Evolutionary conservation across 2,329 filamentous ascomycete species (phyloP).

Genomic region (Teratosphaeriaceae sp.): DNA sequence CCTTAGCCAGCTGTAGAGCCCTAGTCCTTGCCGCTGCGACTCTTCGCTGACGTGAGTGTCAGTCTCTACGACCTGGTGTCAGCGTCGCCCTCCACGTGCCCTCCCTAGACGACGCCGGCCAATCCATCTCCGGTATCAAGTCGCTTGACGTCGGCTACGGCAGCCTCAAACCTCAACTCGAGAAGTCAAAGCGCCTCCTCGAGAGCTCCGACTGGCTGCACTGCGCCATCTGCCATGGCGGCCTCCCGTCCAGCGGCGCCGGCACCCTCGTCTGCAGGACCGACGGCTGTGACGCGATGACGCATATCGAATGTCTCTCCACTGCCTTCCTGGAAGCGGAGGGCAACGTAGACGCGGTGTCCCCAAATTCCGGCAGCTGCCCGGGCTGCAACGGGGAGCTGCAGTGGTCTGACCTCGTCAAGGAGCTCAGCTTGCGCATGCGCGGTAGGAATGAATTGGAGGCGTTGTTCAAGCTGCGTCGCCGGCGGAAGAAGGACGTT

Average conservation of each 20-base stretch:
- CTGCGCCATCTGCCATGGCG: constrained; percentile 46
- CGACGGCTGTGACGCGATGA: constrained; percentile 40
- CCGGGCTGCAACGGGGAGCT: constrained; percentile 59
- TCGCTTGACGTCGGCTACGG: constrained; percentile 49
- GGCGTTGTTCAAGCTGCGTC: constrained; percentile 50
- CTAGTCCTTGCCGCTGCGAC: too few relatives aligned
- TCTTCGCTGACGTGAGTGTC: too few relatives aligned
- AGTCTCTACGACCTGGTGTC: constrained; percentile 42
- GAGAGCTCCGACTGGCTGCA: constrained; percentile 28
- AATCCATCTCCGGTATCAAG: constrained; percentile 28
- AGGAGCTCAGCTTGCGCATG: constrained; percentile 68
- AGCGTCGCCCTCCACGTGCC: constrained; percentile 31
- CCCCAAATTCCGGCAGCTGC: constrained; percentile 66
- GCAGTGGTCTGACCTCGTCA: constrained; percentile 72
- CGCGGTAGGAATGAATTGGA: constrained; percentile 65
- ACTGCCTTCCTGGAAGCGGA: constrained; percentile 42
- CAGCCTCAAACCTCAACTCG: constrained; percentile 42
- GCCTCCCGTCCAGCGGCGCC: constrained; percentile 31
- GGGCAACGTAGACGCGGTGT: constrained; percentile 24
- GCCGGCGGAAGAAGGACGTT: constrained; percentile 14
- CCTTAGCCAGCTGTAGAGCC: too few relatives aligned
- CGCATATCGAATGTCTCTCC: constrained; percentile 54
- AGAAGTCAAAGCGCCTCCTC: constrained; percentile 44
- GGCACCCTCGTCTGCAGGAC: constrained; percentile 48
- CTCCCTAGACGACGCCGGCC: not conserved